phyloP scores from a whole-genome alignment of 768 basidiomycete genomes.

The Termitomyces sp. region DNA sequence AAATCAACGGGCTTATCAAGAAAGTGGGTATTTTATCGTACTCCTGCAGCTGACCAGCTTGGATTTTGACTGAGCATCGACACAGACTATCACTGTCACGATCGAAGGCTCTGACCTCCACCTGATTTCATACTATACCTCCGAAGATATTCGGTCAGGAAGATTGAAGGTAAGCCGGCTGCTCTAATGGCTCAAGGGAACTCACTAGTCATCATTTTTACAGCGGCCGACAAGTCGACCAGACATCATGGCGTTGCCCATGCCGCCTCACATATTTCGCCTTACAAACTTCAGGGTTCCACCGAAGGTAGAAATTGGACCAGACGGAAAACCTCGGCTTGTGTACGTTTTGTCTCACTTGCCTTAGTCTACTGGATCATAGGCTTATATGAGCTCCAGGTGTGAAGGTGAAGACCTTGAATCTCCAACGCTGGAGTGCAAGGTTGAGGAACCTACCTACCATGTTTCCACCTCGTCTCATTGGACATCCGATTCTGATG shows the following conservation, averaged over 20 bases:
- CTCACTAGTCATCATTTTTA: constrained; percentile 6
- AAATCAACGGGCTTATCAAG: constrained; percentile 75
- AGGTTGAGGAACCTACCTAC: constrained; percentile 47
- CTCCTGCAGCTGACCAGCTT: background rate
- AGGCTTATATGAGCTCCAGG: background rate
- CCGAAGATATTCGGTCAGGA: constrained; percentile 73
- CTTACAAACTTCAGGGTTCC: constrained; percentile 83
- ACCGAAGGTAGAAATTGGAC: constrained; percentile 72
- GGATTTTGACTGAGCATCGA: constrained; percentile 1
- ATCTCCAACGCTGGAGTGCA: constrained; percentile 37
- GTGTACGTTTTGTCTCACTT: constrained; percentile 43
- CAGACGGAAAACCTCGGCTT: constrained; percentile 65
- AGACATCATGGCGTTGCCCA: constrained; percentile 71
- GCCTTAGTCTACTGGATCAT: background rate
- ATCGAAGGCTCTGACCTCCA: constrained; percentile 80
- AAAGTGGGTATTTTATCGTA: constrained; percentile 45
- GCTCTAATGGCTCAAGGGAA: background rate
- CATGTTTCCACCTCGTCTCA: constrained; percentile 38
- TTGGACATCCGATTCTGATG: constrained; percentile 31
- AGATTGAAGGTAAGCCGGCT: constrained; percentile 47
- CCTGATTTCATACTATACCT: constrained; percentile 81
- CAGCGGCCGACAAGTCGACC: constrained; percentile 66
- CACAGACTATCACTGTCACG: constrained; percentile 81
- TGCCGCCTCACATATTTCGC: constrained; percentile 77
- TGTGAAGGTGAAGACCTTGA: constrained; percentile 40